phyloP scores from a whole-genome alignment of 1,284 basidiomycete genomes.

The Cryptococcus sp. region DNA sequence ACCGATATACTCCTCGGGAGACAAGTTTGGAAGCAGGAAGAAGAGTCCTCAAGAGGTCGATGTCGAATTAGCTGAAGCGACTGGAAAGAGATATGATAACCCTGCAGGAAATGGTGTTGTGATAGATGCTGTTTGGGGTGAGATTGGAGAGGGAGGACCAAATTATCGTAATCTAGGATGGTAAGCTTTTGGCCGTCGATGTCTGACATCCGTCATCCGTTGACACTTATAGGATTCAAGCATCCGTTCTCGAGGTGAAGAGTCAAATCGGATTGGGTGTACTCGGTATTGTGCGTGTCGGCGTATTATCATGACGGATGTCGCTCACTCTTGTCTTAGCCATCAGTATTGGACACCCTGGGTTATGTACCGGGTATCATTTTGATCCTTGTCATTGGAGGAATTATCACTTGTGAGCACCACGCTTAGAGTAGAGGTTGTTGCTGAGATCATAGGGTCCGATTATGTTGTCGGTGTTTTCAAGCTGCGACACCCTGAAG shows the following conservation, averaged over 20 bases:
- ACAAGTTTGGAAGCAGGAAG: background rate
- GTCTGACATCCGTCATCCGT: background rate
- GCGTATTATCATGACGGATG: no score
- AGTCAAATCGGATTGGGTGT: slow-evolving; percentile 42
- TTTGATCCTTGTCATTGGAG: slow-evolving; percentile 34
- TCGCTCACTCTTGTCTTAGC: slow-evolving; percentile 5
- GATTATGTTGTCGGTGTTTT: slow-evolving; percentile 37
- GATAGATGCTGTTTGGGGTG: slow-evolving; percentile 40
- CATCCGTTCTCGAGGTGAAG: slow-evolving; percentile 34
- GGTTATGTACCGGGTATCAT: slow-evolving; percentile 38
- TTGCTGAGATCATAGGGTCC: slow-evolving; percentile 15
- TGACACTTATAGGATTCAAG: slow-evolving; percentile 10
- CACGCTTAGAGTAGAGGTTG: background rate
- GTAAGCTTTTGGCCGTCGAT: slow-evolving; percentile 1
- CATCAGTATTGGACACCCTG: slow-evolving; percentile 28
- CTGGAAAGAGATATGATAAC: background rate
- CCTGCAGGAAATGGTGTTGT: background rate
- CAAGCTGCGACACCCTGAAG: slow-evolving; percentile 35
- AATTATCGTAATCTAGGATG: slow-evolving; percentile 39
- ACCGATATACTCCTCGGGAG: no score
- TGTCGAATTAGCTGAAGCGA: no score
- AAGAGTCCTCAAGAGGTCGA: background rate
- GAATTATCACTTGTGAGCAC: slow-evolving; percentile 36
- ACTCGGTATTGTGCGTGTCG: slow-evolving; percentile 24
- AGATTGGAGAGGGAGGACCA: slow-evolving; percentile 31